Evolutionary conservation across 192 early-diverging fungal genomes (phyloP).

Genomic region (Cladochytrium replicatum): DNA sequence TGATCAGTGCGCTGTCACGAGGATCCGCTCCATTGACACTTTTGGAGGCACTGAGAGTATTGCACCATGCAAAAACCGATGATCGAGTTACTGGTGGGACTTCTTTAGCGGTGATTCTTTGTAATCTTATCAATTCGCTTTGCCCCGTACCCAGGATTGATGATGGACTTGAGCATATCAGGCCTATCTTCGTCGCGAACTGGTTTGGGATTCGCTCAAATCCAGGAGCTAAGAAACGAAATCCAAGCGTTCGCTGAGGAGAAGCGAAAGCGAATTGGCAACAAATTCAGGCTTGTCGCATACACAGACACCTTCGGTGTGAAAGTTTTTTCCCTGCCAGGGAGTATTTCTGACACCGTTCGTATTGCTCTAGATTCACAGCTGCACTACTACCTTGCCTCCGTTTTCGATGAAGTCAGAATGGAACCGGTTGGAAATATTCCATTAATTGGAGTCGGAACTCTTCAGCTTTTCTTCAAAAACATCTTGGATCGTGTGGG

Average conservation of each 20-base stretch:
- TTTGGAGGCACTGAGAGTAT: too few relatives aligned
- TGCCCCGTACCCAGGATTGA: too few relatives aligned
- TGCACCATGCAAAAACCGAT: too few relatives aligned
- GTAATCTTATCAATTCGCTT: too few relatives aligned
- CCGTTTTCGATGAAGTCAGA: conserved; percentile 50
- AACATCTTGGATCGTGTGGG: conserved; percentile 48
- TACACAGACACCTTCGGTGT: conserved; percentile 57
- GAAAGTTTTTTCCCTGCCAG: too few relatives aligned
- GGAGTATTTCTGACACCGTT: too few relatives aligned
- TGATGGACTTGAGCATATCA: too few relatives aligned
- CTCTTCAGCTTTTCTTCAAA: conserved; percentile 42
- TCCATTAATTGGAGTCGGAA: conserved; percentile 49
- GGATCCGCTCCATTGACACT: too few relatives aligned
- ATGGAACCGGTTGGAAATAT: conserved; percentile 50
- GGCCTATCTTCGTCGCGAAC: too few relatives aligned
- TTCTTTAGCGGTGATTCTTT: too few relatives aligned
- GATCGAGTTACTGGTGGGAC: too few relatives aligned
- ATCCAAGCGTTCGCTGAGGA: conserved; percentile 36
- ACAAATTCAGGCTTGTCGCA: conserved; percentile 42
- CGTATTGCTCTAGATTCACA: conserved; percentile 48
- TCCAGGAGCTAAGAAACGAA: conserved; percentile 52
- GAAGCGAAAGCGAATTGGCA: conserved; percentile 39
- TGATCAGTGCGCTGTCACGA: too few relatives aligned
- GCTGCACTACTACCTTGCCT: conserved; percentile 52
- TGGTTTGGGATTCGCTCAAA: conserved; percentile 34